Evolutionary conservation across 345 rosid genomes (phyloP).

Genomic region (Acer campestre): DNA sequence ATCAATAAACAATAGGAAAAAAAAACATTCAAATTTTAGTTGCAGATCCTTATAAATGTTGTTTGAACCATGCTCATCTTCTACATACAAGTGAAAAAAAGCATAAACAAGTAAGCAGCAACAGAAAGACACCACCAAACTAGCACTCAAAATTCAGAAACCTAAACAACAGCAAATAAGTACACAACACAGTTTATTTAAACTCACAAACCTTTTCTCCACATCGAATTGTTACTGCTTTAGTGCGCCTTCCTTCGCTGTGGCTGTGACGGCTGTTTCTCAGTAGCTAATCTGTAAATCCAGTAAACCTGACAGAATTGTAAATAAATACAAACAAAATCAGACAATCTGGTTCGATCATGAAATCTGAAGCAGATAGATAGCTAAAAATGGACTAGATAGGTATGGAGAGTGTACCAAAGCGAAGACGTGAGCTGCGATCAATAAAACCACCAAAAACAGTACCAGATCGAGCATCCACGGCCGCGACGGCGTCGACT

Average conservation of each 20-base stretch:
- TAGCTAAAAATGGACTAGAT: not conserved
- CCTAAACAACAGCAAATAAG: not conserved
- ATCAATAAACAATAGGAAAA: not conserved
- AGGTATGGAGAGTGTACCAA: slow-evolving; percentile 40
- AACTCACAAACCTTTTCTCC: slow-evolving; percentile 14
- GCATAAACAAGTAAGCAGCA: not conserved
- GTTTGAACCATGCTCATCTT: not conserved
- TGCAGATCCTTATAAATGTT: not conserved
- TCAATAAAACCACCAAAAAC: slow-evolving; percentile 57
- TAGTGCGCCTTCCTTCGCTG: slow-evolving; percentile 73
- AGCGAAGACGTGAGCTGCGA: slow-evolving; percentile 83
- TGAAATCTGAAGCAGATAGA: not conserved
- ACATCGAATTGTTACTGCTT: slow-evolving; percentile 4
- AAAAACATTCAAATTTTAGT: not conserved
- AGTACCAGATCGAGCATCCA: slow-evolving; percentile 80
- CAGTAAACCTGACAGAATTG: slow-evolving; percentile 57
- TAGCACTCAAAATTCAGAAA: not conserved
- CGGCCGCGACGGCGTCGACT: slow-evolving; percentile 36
- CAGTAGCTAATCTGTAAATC: slow-evolving; percentile 80
- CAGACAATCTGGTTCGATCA: not conserved
- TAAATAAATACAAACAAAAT: not conserved
- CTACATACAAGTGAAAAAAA: not conserved
- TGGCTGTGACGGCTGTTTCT: slow-evolving; percentile 67
- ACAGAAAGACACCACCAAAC: not conserved
- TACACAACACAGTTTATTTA: not conserved